Conservation (phyloP, 202 grass and related monocot species). For the Tripidium arundinaceum region DNA sequence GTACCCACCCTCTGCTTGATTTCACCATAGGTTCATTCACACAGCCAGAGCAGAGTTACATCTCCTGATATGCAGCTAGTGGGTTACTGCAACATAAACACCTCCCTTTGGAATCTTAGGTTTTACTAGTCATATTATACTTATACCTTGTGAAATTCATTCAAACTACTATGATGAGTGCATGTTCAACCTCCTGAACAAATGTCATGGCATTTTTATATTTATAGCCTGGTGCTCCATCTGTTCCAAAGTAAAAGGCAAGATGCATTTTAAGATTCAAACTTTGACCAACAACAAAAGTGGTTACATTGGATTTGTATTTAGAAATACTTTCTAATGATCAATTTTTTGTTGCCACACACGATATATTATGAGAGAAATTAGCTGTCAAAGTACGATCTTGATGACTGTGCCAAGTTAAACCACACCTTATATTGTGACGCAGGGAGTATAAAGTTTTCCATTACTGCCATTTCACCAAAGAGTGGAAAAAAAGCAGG, state of each 20-base stretch:
- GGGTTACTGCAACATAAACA: neutral
- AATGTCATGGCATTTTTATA: neutral
- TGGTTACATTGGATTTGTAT: neutral
- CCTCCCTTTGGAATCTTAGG: neutral
- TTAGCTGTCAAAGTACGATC: neutral
- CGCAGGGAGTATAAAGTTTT: neutral
- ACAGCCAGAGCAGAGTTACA: neutral
- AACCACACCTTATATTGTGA: neutral
- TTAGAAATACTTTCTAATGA: neutral
- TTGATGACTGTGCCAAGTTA: neutral
- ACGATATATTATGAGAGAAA: neutral
- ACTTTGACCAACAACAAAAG: neutral
- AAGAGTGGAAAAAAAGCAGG: neutral
- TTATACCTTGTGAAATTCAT: neutral
- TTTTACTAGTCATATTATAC: slow-evolving; percentile 12
- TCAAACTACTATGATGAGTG: neutral
- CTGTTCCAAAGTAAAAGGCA: neutral
- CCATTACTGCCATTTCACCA: neutral
- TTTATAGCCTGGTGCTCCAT: neutral
- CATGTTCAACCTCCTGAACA: neutral
- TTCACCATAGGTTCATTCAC: neutral
- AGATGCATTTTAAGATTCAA: neutral
- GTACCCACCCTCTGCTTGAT: neutral
- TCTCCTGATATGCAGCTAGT: neutral
- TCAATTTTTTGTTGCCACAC: neutral